Evolutionary conservation across 2,329 filamentous ascomycete species (phyloP), one percentile per base, ranked within the genome.

Genomic region (Calonectria montana): DNA sequence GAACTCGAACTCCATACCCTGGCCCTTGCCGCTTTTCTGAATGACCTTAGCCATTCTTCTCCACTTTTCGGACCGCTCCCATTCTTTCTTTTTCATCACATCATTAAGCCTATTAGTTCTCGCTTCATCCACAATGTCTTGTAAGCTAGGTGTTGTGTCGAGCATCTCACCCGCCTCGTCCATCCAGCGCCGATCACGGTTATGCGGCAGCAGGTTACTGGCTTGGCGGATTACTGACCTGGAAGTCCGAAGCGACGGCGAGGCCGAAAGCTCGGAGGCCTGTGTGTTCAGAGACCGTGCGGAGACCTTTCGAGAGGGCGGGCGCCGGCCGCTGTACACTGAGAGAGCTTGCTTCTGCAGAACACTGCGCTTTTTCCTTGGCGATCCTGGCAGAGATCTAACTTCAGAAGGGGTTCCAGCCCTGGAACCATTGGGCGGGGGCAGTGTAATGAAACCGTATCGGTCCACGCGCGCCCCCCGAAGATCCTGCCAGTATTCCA

Each of bases 91-190:
- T 80, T 91, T 92, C 70, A 90, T 82, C 37, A 87, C 85, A 65
- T 91, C 89, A 10, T 87, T 86, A 27, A 88, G 83, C 75, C 86
- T 88, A 63, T 88, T 88, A 15, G 85, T 84, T 71, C 87, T 85
- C 25, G 87, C 87, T 74, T 91, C 89, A 69, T 92, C 90, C 12
- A 85, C 84, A 45, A 88, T 87, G 76, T 90, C 87, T 23, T 87
- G 85, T 50, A 91, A 81, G 16, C 88, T 91, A 5, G 90, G 89
- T 31, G 89, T 86, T 35, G 90, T 81, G 12, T 90, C 89, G 67
- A 93, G 86, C 88, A 93, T 92, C 74, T 91, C 91, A n/a, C 90
- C 90, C 8, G 91, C 91, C 76, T 91, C 90, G 74, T 92, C 91
- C 82, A 91, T 87, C 84, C 87, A 88, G 67, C 89, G 87, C 72